These are phyloP conservation scores for Pyrenophora seminiperda DNA, from an alignment of 2,329 filamentous ascomycete genomes.

Conservation along the genomic window DNA sequence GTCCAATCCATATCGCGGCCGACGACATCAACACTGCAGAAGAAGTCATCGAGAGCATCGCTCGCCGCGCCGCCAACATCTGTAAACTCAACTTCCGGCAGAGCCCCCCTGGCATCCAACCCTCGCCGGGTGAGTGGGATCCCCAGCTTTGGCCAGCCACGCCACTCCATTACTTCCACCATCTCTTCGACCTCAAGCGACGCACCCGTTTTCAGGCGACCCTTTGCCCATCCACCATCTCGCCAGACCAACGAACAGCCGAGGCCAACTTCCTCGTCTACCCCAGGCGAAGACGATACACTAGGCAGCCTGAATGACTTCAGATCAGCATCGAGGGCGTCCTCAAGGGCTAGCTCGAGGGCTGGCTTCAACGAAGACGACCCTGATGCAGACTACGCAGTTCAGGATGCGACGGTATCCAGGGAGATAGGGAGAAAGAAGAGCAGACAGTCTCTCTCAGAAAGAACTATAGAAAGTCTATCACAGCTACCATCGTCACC, in stretches of 20 bases:
- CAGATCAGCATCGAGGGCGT: slow-evolving; percentile 49
- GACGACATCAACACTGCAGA: slow-evolving; percentile 32
- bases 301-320: slow-evolving; percentile 52
- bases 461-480: slow-evolving; percentile 85
- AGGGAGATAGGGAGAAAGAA: slow-evolving; percentile 40
- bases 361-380: slow-evolving; percentile 44
- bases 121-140: slow-evolving; percentile 30
- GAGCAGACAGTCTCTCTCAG: slow-evolving; percentile 68
- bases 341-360: slow-evolving; percentile 47
- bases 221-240: slow-evolving; percentile 43
- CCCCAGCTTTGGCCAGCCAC: slow-evolving; percentile 24
- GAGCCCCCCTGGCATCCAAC: slow-evolving; percentile 28
- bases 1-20: slow-evolving; percentile 28
- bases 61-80: slow-evolving; percentile 25
- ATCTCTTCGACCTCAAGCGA: slow-evolving; percentile 20
- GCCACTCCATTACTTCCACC: slow-evolving; percentile 15
- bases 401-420: slow-evolving; percentile 18
- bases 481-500: slow-evolving; percentile 80
- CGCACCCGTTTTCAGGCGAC: slow-evolving; percentile 45
- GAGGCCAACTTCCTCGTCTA: slow-evolving; percentile 19
- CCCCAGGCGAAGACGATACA: slow-evolving; percentile 43
- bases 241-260: slow-evolving; percentile 34
- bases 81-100: slow-evolving; percentile 23
- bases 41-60: slow-evolving; percentile 40
- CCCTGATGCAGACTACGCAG: slow-evolving; percentile 23